Evolutionary conservation across 371 early-diverging fungal species (phyloP), one percentile per base, ranked within the genome.

Genomic region (Coemansia sp.): DNA sequence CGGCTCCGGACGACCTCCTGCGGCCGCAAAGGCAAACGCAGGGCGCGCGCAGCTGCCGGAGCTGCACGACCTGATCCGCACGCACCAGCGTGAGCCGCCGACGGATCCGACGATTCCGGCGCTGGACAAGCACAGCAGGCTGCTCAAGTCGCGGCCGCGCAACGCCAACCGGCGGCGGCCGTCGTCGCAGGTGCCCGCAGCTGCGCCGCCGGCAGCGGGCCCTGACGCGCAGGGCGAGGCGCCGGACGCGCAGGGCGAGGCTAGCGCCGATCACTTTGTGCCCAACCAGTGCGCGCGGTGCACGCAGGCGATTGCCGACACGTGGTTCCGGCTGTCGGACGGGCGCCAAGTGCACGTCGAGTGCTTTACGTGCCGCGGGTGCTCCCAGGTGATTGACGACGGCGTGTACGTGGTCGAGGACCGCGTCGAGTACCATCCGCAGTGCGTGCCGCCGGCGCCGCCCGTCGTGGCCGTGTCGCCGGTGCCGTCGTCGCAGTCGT

Each of bases 311-410:
- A 79, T 80, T 26, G 63, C 62, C 31, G 80, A 79, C 10, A 76
- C 76, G 4, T 80, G 79, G 76, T 79, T 80, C 65, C 57, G 75
- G 14, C 69, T 78, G n/a, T 72, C 75, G 4, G 80, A 80, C 39
- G 80, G 80, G 8, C 66, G 79, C 11, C 79, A 80, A 59, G 65
- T 80, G 31, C 80, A 80, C 47, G 67, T 67, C 35, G 75, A 70
- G 53, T 80, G 80, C 63, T 80, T 80, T 53, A 63, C 65, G 16
- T 80, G 80, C 78, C 61, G 59, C 52, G 68, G 65, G 5, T 80
- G 80, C 70, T 30, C 55, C 45, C 43, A 50, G 57, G 62, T 67
- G 16, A 78, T 80, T 39, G 80, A 79, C 39, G 80, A 80, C 52
- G 80, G 80, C 40, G 68, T 80, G 16, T 80, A 80, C 43, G 74